Base-by-base conservation (phyloP, 208 protist genomes). In the Porcisia deanei region DNA sequence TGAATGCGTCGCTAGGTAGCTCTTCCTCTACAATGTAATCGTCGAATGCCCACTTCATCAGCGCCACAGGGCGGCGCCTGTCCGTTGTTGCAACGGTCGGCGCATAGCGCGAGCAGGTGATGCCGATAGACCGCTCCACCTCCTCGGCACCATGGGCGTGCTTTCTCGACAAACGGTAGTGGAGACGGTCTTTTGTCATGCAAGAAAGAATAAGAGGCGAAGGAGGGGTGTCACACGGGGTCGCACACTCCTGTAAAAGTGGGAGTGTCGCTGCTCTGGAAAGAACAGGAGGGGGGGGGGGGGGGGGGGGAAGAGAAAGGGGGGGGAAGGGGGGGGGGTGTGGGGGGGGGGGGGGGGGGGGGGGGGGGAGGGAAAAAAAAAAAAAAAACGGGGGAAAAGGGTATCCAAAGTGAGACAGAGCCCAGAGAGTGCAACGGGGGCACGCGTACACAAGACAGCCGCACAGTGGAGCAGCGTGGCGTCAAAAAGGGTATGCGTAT, bases 21-120 rank as follows among this genome's bases (percentile, higher is more conserved):
- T 85, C 65, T 67, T 96, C 90, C 72, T 94, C 82, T 34, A 96
- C 86, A 57, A 92, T 75, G 66, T 86, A 91, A 71, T 96, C 92
- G 64, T 96, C 92, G 75, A 94, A 96, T 18, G 92, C 83, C 90
- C 92, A 96, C 80, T 96, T 96, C 71, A 96, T 79, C 34, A 96
- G 79, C 2, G 83, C 92, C 16, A 82, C 81, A 3, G 90, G 82
- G 1, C 92, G 85, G 71, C 68, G 60, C 30, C 25, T 65, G n/a
- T 73, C 58, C 34, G 67, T 74, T 20, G 7, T 30, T 4, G 59
- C 7, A 55, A 49, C 34, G 64, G 55, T 30, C 49, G 43, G 16
- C n/a, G 52, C 20, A 47, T 47, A 64, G 8, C 67, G 53, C 18
- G 67, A 70, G 64, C 52, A 70, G 60, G 88, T 94, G 74, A 96